Evolutionary conservation across 768 basidiomycete genomes (phyloP).

Genomic region (Lactifluus subvellereus): DNA sequence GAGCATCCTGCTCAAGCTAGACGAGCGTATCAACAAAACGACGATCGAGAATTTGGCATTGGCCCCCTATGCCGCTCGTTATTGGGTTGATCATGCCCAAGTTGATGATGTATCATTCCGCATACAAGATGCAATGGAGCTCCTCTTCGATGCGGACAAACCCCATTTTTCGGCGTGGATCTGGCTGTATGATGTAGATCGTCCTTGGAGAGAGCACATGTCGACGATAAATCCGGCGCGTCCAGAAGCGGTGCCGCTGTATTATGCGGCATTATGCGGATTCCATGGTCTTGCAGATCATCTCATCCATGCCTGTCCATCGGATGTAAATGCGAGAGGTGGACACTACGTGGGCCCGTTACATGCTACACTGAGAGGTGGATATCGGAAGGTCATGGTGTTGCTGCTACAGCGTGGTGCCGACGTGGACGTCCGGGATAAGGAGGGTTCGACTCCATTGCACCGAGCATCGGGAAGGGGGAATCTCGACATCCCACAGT

Average conservation of each 20-base stretch:
- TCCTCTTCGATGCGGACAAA: not conserved
- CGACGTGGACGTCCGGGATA: not conserved
- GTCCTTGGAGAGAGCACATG: not conserved
- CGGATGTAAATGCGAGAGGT: not conserved
- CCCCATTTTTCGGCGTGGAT: not conserved
- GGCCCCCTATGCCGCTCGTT: not conserved
- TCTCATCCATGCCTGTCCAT: too few relatives aligned
- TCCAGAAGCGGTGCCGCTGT: not conserved
- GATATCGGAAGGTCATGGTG: not conserved
- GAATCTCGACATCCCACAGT: not conserved
- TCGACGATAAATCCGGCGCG: not conserved
- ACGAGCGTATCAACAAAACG: not conserved
- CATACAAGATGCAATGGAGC: not conserved
- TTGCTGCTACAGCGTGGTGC: not conserved
- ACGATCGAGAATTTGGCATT: not conserved
- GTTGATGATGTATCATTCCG: too few relatives aligned
- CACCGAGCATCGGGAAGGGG: not conserved
- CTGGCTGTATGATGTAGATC: conserved; percentile 2
- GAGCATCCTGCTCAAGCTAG: too few relatives aligned
- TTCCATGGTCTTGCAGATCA: not conserved
- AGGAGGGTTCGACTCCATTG: not conserved
- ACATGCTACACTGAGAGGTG: not conserved
- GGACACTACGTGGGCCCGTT: not conserved
- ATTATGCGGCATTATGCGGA: conserved; percentile 6
- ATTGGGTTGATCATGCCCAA: not conserved